phyloP scores from a whole-genome alignment of 129 eudicot genomes.

The Heracleum sosnowskyi region DNA sequence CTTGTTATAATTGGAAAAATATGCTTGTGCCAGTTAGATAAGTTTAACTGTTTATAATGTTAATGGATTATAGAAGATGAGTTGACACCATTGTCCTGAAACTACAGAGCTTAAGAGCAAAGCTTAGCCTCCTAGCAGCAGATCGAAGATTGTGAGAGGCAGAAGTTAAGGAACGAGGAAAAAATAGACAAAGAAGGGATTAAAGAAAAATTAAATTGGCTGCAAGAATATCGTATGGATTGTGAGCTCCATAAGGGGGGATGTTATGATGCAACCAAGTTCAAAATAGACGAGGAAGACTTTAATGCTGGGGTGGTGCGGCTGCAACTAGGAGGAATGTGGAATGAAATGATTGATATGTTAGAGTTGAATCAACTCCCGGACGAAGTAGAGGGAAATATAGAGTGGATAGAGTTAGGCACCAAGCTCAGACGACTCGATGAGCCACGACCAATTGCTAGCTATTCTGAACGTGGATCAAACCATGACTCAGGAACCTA shows the following conservation, averaged over 20 bases:
- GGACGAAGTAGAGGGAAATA: conserved; percentile 38
- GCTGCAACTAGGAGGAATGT: conserved; percentile 37
- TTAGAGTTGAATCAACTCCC: conserved; percentile 41
- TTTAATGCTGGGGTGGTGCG: conserved; percentile 32
- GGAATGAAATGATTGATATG: conserved; percentile 57
- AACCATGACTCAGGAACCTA: conserved; percentile 43
- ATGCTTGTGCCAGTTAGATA: too few species aligned
- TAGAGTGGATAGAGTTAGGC: conserved; percentile 53
- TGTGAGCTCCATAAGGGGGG: conserved; percentile 31
- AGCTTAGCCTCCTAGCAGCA: conserved; percentile 39
- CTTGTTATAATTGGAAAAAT: too few species aligned
- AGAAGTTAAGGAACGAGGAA: conserved; percentile 20
- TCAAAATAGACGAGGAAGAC: conserved; percentile 22
- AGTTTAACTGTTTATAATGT: too few species aligned
- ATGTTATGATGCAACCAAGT: conserved; percentile 41
- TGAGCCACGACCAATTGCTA: conserved; percentile 44
- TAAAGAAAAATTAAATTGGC: conserved; percentile 9
- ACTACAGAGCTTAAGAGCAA: conserved; percentile 34
- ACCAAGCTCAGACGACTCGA: conserved; percentile 28
- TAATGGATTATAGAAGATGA: too few species aligned
- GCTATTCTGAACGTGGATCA: conserved; percentile 32
- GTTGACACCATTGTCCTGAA: neutral
- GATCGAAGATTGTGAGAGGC: conserved; percentile 37
- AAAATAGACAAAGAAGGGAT: conserved; percentile 30
- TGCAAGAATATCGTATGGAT: conserved; percentile 24